Evolutionary conservation across 1,139 yeast species (phyloP), one percentile per base, ranked within the genome.

Genomic region (Saccharomyces hybrid): DNA sequence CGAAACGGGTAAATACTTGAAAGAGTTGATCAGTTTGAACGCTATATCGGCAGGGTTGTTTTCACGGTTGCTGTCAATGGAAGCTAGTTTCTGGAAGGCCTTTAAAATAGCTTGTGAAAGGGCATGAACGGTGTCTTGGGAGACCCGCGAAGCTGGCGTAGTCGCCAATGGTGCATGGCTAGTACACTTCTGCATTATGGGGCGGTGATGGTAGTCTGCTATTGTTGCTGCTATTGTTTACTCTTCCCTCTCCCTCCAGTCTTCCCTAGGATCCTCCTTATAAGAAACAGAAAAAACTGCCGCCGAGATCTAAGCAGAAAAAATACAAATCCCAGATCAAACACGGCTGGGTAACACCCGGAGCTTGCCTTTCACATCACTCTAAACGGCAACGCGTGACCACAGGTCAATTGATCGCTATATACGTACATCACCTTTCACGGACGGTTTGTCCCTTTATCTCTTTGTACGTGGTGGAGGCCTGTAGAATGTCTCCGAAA

Each of bases 61-160:
- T 14, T 16, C 19, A 3, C n/a, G 12, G 3, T 16, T 24, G 51
- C 49, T 12, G 31, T 31, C 12, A 7, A 31, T 11, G 32, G 29
- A 14, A 53, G 27, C 21, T 52, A 42, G 8, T 54, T 54, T n/a
- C 48, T 50, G 24, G 52, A 16, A 11, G 31, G 34, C 14, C 38
- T 48, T 12, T 28, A 31, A 5, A 38, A 38, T 38, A 16, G 44
- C 44, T 16, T 38, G 44, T 12, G 16, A 16, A 38, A 38, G 44
- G 19, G 44, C 44, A 21, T 38, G 12, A 11, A 16, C 7, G 24
- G 44, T 38, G 21, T 16, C 44, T 16, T 38, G 44, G 12, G 44
- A 38, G n/a, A 38, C 11, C 44, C 21, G 44, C 5, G 24, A 16
- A 16, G 24, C 24, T 11, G 44, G 24, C 11, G 24, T 24, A 4